Base-by-base conservation (phyloP, 495 filamentous ascomycete genomes). In the Penicillium lagena region DNA sequence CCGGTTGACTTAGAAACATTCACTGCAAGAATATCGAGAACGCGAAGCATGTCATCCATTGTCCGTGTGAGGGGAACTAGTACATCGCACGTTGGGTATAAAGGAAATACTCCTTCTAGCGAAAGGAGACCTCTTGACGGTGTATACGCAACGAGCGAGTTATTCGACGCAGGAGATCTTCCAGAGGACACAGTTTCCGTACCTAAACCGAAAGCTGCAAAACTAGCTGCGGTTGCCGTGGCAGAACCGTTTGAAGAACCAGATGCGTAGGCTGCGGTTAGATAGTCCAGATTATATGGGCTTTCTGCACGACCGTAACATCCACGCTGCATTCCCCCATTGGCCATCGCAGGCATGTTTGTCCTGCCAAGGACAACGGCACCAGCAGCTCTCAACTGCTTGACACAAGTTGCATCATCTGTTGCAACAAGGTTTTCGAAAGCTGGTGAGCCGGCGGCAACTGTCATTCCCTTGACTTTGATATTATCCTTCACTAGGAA, bases 401-500 rank as follows among this genome's bases (percentile, higher is more conserved):
- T 41, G 1, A 86, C 75, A 6, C 83, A 74, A 38, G 64, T 58
- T 9, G 81, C 76, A 65, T 86, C 80, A 30, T 78, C 64, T 1
- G 80, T 80, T 0, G 81, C 75, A 7, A 79, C 56, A 35, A 72
- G 71, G 8, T 73, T 75, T 5, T 80, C 54, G 4, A 86, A 72
- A 32, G 75, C 77, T 51, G 63, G 69, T 39, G 63, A 71, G 11
- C 66, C 67, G 9, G 47, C 37, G 5, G 66, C 70, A 4, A 76
- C 79, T 12, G 80, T 83, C 56, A 81, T 76, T 69, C 83, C 81
- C 40, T 73, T 68, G 48, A 85, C 81, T 32, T 68, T 68, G 42
- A 84, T 83, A 62, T 79, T 85, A 59, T 86, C 80, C 60, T 85
- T 86, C 50, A 84, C 71, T 1, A 81, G 56, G 52, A 82, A 78